Evolutionary conservation across 2,329 filamentous ascomycete species (phyloP), one percentile per base, ranked within the genome.

Genomic region (Cercospora citrullina): DNA sequence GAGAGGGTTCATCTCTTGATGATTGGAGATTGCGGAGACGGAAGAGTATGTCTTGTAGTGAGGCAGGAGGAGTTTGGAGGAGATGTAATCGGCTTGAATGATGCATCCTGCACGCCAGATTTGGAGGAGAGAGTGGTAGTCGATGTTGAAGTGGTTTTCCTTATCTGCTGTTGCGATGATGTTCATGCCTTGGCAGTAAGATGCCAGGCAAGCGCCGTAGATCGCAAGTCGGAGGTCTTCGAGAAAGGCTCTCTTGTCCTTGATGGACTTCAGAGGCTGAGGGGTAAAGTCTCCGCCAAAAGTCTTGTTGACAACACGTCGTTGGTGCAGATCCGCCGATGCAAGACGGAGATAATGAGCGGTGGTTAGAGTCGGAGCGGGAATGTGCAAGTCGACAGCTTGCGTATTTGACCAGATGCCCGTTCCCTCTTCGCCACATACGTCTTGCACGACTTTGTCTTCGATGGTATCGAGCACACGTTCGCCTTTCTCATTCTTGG

Each of bases 81-180:
- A 84, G 68, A 92, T 89, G 71, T 87, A 83, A 71, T 91, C 89
- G 0, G 87, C 85, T 73, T 89, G 86, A 74, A 92, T 91, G 77
- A 92, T 91, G 77, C 89, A 91, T 7, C 90, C 89, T 0, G 84
- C 87, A 2, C 88, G 85, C 90, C 89, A 91, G 71, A 91, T 88
- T 74, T 86, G 82, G 58, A 87, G 79, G 2, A 87, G 81, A 30
- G 82, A 80, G 14, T 76, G 75, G 72, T 85, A 85, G 71, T 86
- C 78, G 66, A 89, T 82, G 48, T 81, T 80, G 89, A 89, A 91
- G 33, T 83, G 81, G 74, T 90, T 83, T 33, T 86, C 80, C 51
- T 82, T 79, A 73, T 89, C 86, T 0, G 87, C 86, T 28, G 82
- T 83, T 5, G 86, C 84, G 71, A 91, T 87, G 59, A 91, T 79